Base-by-base conservation (phyloP, 176 grass and related monocot genomes). In the Eleusine indica region DNA sequence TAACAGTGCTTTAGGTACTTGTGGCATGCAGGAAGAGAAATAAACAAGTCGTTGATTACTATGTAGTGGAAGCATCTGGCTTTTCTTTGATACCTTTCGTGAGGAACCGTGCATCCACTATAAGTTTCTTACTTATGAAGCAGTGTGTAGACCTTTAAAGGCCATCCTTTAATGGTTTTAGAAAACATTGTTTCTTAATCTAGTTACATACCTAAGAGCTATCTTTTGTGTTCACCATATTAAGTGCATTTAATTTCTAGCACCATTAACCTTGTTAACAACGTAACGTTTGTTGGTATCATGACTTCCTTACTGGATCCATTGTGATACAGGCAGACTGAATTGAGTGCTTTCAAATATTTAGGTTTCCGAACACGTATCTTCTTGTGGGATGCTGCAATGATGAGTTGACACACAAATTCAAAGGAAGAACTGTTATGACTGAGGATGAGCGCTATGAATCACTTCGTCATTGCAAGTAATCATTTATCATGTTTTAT, bases 391-490 rank as follows among this genome's bases (percentile, higher is more conserved):
- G 94, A 53, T 93, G 91, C 78, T 97, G 94, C 82, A 97, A 97
- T 53, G 89, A 97, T 90, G 94, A 91, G 86, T 76, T 94, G 82
- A 97, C 94, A 49, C 91, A 91, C 65, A 78, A 86, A 71, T 94
- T 19, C 70, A 97, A 97, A 87, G 94, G 94, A 58, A 91, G 82
- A 86, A 97, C 94, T 87, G 94, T 97, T 35, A 97, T 97, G 94
- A 94, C 91, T 46, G 89, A 89, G 41, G 68, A 86, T 9, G 94
- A 97, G 79, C 87, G 94, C 66, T 97, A 97, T 44, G 94, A 97
- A 82, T 97, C 94, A 77, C 91, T 97, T 90, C 94, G 94, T 25
- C 94, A 97, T 76, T 97, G 94, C 94, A 97, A 94, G 94, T 96
- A 96, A 77, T 74, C 19, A 10, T 62, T 28, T 73, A 3, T 17